These are phyloP conservation scores for Lachnellula suecica DNA, from an alignment of 2,329 filamentous ascomycete genomes.

Conservation along the genomic window DNA sequence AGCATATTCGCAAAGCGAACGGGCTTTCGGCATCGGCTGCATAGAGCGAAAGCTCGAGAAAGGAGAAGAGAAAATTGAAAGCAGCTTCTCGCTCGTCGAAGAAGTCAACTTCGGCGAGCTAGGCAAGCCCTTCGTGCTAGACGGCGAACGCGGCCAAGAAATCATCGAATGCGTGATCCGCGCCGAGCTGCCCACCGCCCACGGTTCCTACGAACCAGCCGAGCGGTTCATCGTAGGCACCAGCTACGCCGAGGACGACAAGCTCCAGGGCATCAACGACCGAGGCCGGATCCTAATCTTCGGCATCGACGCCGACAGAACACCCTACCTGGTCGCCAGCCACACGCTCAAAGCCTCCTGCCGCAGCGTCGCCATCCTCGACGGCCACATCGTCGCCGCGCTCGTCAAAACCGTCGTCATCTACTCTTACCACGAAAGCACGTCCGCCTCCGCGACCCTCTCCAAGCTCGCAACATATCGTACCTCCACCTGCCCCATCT, in stretches of 20 bases:
- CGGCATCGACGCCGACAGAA: constrained; percentile 74
- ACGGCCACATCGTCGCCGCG: constrained; percentile 77
- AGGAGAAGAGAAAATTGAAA: constrained; percentile 73
- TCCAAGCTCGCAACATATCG: constrained; percentile 74
- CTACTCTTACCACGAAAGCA: constrained; percentile 56
- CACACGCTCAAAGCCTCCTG: constrained; percentile 76
- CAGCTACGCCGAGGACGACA: constrained; percentile 63
- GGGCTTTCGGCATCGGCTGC: constrained; percentile 83
- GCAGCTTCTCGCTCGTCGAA: constrained; percentile 85
- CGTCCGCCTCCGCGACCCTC: constrained; percentile 55
- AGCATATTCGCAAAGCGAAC: constrained; percentile 77
- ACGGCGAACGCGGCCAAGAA: constrained; percentile 56
- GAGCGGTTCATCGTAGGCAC: constrained; percentile 94
- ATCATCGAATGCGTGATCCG: constrained; percentile 83
- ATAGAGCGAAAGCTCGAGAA: constrained; percentile 71
- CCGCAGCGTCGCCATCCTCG: constrained; percentile 72
- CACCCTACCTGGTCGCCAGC: constrained; percentile 69
- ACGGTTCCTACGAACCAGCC: constrained; percentile 51
- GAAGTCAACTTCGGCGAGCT: constrained; percentile 83
- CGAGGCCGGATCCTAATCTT: constrained; percentile 81
- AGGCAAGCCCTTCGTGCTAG: constrained; percentile 65
- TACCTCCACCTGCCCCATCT: constrained; percentile 80
- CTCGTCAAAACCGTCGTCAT: constrained; percentile 82
- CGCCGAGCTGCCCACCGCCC: constrained; percentile 65
- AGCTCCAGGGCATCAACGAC: constrained; percentile 47